Conservation (phyloP, 139 green algal genomes). For the Picochlorum sp. region DNA sequence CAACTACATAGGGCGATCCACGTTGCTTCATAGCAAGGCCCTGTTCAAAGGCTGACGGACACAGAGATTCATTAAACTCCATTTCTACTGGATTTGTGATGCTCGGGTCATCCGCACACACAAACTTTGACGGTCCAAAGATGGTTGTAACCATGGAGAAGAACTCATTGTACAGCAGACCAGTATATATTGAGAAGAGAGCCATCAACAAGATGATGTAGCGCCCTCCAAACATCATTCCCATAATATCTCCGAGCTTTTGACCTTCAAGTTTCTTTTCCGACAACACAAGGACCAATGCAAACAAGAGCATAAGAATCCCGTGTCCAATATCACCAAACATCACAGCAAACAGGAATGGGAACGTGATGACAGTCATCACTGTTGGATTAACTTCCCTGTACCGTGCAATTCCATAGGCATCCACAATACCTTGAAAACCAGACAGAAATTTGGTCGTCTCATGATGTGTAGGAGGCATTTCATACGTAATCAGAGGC, state of each 20-base stretch:
- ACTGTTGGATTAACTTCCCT: conserved; percentile 88
- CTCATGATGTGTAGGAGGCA: conserved; percentile 85
- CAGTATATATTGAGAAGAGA: conserved; percentile 92
- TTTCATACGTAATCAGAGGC: conserved; percentile 68
- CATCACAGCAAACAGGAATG: conserved; percentile 99
- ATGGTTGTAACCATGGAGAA: conserved; percentile 90
- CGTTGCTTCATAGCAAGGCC: conserved; percentile 27
- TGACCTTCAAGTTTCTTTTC: conserved; percentile 66
- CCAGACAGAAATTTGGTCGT: conserved; percentile 80
- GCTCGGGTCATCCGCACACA: conserved; percentile 17
- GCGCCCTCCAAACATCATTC: conserved; percentile 85
- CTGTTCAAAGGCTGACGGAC: conserved; percentile 25
- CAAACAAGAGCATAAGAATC: conserved; percentile 74
- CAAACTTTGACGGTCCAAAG: conserved; percentile 52
- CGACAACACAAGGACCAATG: conserved; percentile 60
- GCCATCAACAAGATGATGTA: conserved; percentile 96
- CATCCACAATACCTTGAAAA: conserved; percentile 95
- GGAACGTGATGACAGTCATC: conserved; percentile 97
- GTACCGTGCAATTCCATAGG: conserved; percentile 93
- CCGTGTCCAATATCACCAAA: conserved; percentile 97
- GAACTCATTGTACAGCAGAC: conserved; percentile 95
- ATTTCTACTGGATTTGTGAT: conserved; percentile 27
- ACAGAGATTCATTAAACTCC: conserved; percentile 21
- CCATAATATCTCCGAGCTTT: conserved; percentile 79
- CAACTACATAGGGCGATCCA: conserved; percentile 62